These are phyloP conservation scores for Capronia epimyces DNA, from an alignment of 2,329 filamentous ascomycete species.

Conservation along the genomic window DNA sequence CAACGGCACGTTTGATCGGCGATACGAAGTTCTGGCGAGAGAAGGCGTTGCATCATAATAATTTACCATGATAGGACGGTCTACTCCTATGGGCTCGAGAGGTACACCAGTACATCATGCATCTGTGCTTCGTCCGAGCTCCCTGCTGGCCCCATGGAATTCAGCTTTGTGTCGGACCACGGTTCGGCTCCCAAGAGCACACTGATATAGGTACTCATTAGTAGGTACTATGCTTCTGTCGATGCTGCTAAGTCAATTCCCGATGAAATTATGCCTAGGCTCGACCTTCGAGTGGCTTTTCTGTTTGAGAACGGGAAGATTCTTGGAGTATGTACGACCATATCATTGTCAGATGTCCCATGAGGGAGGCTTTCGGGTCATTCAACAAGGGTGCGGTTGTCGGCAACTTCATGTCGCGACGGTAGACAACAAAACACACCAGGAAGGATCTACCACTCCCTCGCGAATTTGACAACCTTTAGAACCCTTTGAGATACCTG, in stretches of 20 bases:
- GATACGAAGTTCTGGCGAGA: not conserved
- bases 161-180: no score
- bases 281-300: no score
- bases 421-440: no score
- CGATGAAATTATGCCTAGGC: not conserved
- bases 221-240: no score
- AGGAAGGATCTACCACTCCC: not conserved
- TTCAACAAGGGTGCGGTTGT: not conserved
- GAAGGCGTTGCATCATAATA: constrained; percentile 6
- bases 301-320: no score
- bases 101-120: no score
- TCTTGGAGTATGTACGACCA: no score
- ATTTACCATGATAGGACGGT: not conserved
- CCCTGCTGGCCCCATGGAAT: not conserved
- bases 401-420: not conserved
- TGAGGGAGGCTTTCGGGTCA: no score
- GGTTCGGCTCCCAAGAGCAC: no score
- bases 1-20: not conserved
- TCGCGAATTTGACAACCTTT: not conserved
- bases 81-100: not conserved
- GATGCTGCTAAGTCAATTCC: not conserved
- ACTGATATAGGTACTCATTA: no score
- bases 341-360: no score
- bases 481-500: constrained; percentile 46
- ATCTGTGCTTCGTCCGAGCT: constrained; percentile 7